Base-by-base conservation (phyloP, 768 basidiomycete species). In the Rhizopogon vesiculosus region DNA sequence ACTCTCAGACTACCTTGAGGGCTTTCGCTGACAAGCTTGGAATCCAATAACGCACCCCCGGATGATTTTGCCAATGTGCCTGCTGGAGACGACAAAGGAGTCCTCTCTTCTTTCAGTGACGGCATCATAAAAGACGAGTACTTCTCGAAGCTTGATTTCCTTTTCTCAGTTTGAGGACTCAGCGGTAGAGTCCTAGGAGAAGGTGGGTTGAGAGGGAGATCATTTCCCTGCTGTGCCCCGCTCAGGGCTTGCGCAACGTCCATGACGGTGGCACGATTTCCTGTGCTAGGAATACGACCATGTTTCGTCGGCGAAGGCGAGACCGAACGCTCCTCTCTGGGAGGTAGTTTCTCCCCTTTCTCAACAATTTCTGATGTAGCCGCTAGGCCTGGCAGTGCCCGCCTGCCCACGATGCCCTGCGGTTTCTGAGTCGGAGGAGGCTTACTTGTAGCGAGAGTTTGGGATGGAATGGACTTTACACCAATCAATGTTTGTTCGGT, bases 191-290 rank as follows among this genome's bases (percentile, higher is more conserved):
- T 57, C 12, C 59, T 62, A 16, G 61, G 56, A 12, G 55, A 43
- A 35, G 58, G 38, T 40, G 58, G 60, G 59, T 59, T 39, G 45
- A 56, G 48, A 55, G 42, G 18, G 44, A 59, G 38, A 42, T 42
- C 48, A 7, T 62, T 48, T 40, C 38, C 54, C 19, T 51, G 57
- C 6, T 64, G 64, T 5, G 66, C 70, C 55, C 79, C 75, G 35
- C 66, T 74, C 53, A 89, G 65, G 8, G 80, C 78, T 65, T 85
- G 85, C 3, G 87, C 87, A 10, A 91, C 81, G 42, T 91, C 87
- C 89, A 91, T 91, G 22, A 84, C 87, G 13, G 83, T 82, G 18
- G 86, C 81, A 56, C 90, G 74, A 51, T 80, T 82, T 15, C 87
- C 86, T 5, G 86, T 80, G 62, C 82, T 88, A 5, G 87, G 82